Evolutionary conservation across 2,329 filamentous ascomycete genomes (phyloP).

Genomic region (Aotearoamyces nothofagi): DNA sequence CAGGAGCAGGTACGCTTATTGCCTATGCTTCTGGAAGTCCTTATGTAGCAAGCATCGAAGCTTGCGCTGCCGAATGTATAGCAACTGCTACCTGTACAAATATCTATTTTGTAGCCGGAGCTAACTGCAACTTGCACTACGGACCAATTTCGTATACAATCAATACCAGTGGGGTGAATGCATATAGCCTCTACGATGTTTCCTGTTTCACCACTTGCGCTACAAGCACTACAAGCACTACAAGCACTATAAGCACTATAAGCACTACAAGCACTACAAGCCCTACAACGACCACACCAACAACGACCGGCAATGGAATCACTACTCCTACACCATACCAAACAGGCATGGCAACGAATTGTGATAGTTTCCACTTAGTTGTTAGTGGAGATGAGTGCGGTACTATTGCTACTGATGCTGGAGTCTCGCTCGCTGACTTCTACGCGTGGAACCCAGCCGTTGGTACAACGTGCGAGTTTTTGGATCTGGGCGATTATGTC

Average conservation of each 20-base stretch:
- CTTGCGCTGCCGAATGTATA: not conserved
- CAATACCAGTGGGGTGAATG: too few species aligned
- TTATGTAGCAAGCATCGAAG: conserved; percentile 1
- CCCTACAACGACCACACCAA: conserved; percentile 4
- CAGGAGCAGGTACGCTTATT: conserved; percentile 1
- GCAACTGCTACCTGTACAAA: conserved; percentile 2
- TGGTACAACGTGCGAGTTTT: not conserved
- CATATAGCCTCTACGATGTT: too few species aligned
- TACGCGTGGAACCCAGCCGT: not conserved
- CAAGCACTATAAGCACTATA: too few species aligned
- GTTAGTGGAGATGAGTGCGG: conserved; percentile 12
- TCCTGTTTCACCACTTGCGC: too few species aligned
- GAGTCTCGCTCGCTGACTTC: not conserved
- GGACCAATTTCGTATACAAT: too few species aligned
- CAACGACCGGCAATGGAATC: conserved; percentile 11
- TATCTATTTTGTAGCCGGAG: too few species aligned
- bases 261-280: too few species aligned
- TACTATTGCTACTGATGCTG: not conserved
- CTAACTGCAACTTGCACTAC: too few species aligned
- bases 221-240: too few species aligned
- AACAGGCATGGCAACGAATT: conserved; percentile 16
- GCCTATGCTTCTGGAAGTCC: not conserved
- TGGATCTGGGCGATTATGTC: not conserved
- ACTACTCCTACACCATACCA: conserved; percentile 18
- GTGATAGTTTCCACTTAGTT: conserved; percentile 16